Evolutionary conservation across 441 rosid genomes (phyloP), one percentile per base, ranked within the genome.

Genomic region (Syzygium malaccense): DNA sequence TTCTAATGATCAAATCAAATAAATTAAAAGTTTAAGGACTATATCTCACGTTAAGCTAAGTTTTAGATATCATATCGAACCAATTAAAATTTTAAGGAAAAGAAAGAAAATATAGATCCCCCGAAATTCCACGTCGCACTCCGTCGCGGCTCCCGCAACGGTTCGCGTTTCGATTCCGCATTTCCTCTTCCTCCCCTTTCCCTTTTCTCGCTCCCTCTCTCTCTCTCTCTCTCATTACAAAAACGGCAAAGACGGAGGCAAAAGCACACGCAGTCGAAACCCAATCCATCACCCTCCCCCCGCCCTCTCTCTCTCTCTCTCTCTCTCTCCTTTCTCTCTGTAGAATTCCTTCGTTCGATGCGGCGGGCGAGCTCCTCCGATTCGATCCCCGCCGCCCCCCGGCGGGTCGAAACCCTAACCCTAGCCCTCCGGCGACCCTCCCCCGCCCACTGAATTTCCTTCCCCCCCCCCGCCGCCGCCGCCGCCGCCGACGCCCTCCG

Each of bases 381-480:
- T 55, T n/a, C 87, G 9, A 88, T 83, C 80, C 48, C 37, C 68
- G 32, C n/a, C 89, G 10, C 51, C 55, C 57, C 60, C 25, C 51
- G 89, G 86, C 28, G 78, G 86, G 88, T 88, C 86, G 88, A 89
- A 93, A 88, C 93, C 93, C 95, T 88, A 88, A 66, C 87, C 88
- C 87, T 85, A 88, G 66, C n/a, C 28, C n/a, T 75, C n/a, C 51
- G n/a, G 7, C 83, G 55, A 45, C 86, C 19, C 87, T 25, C 45
- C 86, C 66, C 18, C 9, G 56, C 85, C 86, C 88, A 37, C 87
- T 86, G 68, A 89, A 75, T 45, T 64, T n/a, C 19, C 32, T 4
- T 7, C 45, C 79, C 37, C 20, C 1, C 26, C 49, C 0, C 71
- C 37, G 0, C 32, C 68, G 2, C 64, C 13, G 1, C n/a, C 60